A percentile compares a stretch with the other conserved stretches of the same genome.
Evolutionary conservation across 1,284 basidiomycete genomes (phyloP).

Genomic region (Gymnopus androsaceus): DNA sequence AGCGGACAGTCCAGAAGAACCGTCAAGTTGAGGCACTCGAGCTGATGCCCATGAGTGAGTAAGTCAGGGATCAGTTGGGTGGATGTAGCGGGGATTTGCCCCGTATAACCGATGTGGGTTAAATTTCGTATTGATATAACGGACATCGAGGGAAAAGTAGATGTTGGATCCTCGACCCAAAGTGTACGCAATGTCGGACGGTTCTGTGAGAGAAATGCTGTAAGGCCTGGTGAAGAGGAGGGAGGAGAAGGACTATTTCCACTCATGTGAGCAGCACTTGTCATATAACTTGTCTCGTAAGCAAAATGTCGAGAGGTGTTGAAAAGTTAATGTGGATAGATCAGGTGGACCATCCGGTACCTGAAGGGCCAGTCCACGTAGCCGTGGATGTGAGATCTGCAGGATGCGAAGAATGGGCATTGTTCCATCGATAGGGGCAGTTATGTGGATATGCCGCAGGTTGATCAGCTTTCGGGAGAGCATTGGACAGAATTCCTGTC

Average conservation of each 20-base stretch:
- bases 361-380: constrained; percentile 58
- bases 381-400: constrained; percentile 49
- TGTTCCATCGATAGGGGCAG: constrained; percentile 58
- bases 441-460: constrained; percentile 59
- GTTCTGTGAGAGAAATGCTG: constrained; percentile 53
- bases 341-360: constrained; percentile 53
- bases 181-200: constrained; percentile 55
- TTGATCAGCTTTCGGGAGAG: constrained; percentile 62
- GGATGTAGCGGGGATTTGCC: constrained; percentile 48
- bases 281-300: constrained; percentile 35
- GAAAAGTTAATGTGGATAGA: constrained; percentile 56
- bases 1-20: constrained; percentile 52
- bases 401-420: constrained; percentile 52
- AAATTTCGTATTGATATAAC: constrained; percentile 61
- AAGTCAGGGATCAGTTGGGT: constrained; percentile 58
- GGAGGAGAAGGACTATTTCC: constrained; percentile 40
- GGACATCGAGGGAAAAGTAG: constrained; percentile 53
- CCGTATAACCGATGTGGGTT: constrained; percentile 61
- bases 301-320: constrained; percentile 61
- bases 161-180: constrained; percentile 53
- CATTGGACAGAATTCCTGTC: constrained; percentile 67
- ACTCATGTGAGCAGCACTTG: constrained; percentile 26
- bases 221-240: constrained; percentile 4
- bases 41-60: constrained; percentile 57
- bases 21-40: constrained; percentile 59